Conservation (phyloP, 2,329 filamentous ascomycete genomes). For the Mariannaea sp. region DNA sequence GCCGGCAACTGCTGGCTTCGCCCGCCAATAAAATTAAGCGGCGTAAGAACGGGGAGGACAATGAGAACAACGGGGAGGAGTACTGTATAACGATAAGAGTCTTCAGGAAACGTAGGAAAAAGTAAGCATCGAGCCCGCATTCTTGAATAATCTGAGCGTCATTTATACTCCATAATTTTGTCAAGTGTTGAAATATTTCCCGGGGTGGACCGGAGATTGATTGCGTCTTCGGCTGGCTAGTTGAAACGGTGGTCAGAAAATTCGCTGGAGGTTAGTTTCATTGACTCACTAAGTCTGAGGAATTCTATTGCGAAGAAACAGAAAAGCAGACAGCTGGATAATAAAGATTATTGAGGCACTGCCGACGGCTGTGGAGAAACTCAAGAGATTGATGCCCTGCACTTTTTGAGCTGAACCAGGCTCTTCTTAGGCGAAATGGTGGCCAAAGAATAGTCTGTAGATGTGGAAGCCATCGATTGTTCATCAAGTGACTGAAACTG, state of each 20-base stretch:
- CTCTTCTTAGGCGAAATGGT: no score
- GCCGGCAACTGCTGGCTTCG: constrained; percentile 58
- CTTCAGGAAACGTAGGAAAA: constrained; percentile 87
- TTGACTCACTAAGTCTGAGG: constrained; percentile 77
- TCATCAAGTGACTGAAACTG: no score
- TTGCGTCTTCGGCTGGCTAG: constrained; percentile 80
- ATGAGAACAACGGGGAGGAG: constrained; percentile 81
- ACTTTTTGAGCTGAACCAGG: no score
- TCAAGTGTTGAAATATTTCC: constrained; percentile 56
- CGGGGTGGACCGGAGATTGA: constrained; percentile 79
- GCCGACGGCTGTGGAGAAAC: constrained; percentile 67
- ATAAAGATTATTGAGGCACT: constrained; percentile 67
- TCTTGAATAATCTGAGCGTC: constrained; percentile 88
- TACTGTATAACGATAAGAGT: constrained; percentile 83
- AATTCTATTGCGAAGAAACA: constrained; percentile 76
- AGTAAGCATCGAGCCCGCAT: constrained; percentile 94
- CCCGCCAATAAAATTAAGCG: constrained; percentile 79
- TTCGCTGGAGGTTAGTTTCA: constrained; percentile 12
- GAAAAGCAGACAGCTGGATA: constrained; percentile 70
- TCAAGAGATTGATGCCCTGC: constrained; percentile 46
- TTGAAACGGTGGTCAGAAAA: no score
- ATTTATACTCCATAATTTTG: constrained; percentile 68
- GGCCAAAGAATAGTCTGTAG: no score
- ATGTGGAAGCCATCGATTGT: no score
- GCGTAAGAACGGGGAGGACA: constrained; percentile 83